Evolutionary conservation across 108 stramenopile genomes (phyloP), one percentile per base, ranked within the genome.

Genomic region (Phaeodactylum tricornutum): DNA sequence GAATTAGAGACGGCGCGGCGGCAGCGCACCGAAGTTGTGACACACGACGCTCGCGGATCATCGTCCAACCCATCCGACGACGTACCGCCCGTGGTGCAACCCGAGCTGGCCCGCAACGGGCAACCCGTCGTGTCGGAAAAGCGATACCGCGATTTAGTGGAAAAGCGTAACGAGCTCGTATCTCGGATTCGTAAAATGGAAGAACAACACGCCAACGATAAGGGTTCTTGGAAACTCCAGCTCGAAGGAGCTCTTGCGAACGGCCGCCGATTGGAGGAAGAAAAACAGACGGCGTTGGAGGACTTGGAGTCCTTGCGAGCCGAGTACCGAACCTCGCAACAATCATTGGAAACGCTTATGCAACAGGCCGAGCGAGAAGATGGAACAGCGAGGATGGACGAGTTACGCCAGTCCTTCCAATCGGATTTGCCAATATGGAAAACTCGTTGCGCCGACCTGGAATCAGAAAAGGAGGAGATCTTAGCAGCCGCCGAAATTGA

Each of bases 151-250:
- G 50, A 52, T 21, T 16, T 24, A 2, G 1, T 37, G 1, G 50
- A 36, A 36, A 31, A 52, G 37, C 26, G 29, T 2, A 36, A 38
- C 11, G 50, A 38, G 16, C 9, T 52, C 4, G 7, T 24, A 20
- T 2, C 29, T 8, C 34, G 37, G 16, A 14, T 52, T 11, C 32
- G 50, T 30, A 4, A 22, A 4, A 19, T 37, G 1, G 50, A 52
- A 29, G 21, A 21, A 14, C 50, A 52, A 33, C 50, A 36, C 14
- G 35, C 34, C 29, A 29, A 52, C 14, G 50, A 52, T 4, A 52
- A 38, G 37, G 50, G 31, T 22, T 26, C 34, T 7, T 52, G 50
- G 50, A 52, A 52, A 24, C 25, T 52, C 11, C 50, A 52, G 19
- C 50, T 52, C 4, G 50, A 52, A 52, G 30, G 36, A 4, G 34